phyloP scores from a whole-genome alignment of 2,329 filamentous ascomycete species.

The Cordyceps sp. region DNA sequence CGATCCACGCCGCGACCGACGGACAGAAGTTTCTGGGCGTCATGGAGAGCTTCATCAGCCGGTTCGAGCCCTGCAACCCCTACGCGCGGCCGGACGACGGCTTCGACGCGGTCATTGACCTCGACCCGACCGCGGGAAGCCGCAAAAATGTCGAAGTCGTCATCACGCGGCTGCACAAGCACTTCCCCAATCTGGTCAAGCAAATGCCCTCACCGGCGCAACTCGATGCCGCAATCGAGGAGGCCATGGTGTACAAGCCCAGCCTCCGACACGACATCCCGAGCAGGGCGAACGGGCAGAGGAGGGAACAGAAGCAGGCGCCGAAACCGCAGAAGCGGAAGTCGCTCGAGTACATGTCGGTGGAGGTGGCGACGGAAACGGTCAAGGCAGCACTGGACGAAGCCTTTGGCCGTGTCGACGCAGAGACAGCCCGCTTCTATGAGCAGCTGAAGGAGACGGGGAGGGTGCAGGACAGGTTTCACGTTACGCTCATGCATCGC shows the following conservation, averaged over 20 bases:
- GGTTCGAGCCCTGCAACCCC: slow-evolving; percentile 65
- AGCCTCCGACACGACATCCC: slow-evolving; percentile 58
- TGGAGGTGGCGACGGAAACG: slow-evolving; percentile 25
- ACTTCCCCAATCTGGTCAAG: slow-evolving; percentile 61
- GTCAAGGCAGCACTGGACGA: slow-evolving; percentile 44
- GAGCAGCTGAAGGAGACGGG: slow-evolving; percentile 54
- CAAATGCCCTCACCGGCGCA: slow-evolving; percentile 54
- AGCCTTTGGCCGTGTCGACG: slow-evolving; percentile 41
- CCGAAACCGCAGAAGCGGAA: slow-evolving; percentile 7
- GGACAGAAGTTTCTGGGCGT: slow-evolving; percentile 64
- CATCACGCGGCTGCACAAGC: slow-evolving; percentile 52
- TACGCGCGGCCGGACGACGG: slow-evolving; percentile 54
- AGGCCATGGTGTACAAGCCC: slow-evolving; percentile 61
- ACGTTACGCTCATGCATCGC: slow-evolving; percentile 86
- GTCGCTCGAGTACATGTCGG: slow-evolving; percentile 38
- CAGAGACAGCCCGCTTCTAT: slow-evolving; percentile 43
- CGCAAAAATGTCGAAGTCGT: slow-evolving; percentile 73
- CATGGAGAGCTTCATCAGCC: slow-evolving; percentile 83
- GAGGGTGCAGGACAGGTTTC: slow-evolving; percentile 72
- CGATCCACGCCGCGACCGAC: slow-evolving; percentile 72
- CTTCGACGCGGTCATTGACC: slow-evolving; percentile 73
- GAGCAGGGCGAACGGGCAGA: slow-evolving; percentile 25
- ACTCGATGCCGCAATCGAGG: slow-evolving; percentile 64
- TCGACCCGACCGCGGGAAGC: slow-evolving; percentile 64
- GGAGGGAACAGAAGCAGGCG: slow-evolving; percentile 12